Base-by-base conservation (phyloP, 306 rosid genomes). In the Pyrus communis region DNA sequence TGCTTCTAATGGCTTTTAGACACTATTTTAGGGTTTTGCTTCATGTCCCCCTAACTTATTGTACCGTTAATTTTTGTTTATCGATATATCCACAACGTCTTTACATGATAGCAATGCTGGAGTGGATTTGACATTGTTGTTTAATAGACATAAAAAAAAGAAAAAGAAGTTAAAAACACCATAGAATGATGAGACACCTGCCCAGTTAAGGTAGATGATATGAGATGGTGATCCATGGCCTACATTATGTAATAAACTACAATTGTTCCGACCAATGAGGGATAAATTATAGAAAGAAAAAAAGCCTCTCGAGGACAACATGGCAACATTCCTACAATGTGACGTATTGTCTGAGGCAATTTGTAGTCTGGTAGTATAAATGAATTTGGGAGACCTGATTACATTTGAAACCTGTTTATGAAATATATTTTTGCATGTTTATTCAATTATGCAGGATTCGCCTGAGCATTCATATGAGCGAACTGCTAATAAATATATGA, bases 381-480 rank as follows among this genome's bases (percentile, higher is more conserved):
- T 25, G 40, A 28, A 12, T 61, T 27, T 61, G 35, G 35, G 25
- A 28, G 19, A 25, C 46, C 38, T 65, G 46, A 65, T 19, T 65
- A 21, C 17, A 11, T 65, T 33, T 22, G 18, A 33, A 73, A 58
- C 67, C 33, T 58, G 3, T 73, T 74, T 27, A 31, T 13, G 21
- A 43, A 18, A 22, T 68, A 15, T 51, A 51, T 6, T 9, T 62
- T 15, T 30, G 33, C 28, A 28, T 66, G 46, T 52, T 4, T 52
- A 54, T 73, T 77, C 60, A 75, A 30, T 80, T 51, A 69, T 78
- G 81, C 85, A 95, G 99, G 90, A 81, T 78, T 83, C 86, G 19
- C 84, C 89, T 13, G 96, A 88, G 82, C 77, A 88, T 80, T 92
- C 96, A 71, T 84, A 87, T 78, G 87, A 83, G 83, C 83, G 70